Evolutionary conservation across 2,329 filamentous ascomycete genomes (phyloP), one percentile per base, ranked within the genome.

Genomic region (Teratosphaeria zuluensis): DNA sequence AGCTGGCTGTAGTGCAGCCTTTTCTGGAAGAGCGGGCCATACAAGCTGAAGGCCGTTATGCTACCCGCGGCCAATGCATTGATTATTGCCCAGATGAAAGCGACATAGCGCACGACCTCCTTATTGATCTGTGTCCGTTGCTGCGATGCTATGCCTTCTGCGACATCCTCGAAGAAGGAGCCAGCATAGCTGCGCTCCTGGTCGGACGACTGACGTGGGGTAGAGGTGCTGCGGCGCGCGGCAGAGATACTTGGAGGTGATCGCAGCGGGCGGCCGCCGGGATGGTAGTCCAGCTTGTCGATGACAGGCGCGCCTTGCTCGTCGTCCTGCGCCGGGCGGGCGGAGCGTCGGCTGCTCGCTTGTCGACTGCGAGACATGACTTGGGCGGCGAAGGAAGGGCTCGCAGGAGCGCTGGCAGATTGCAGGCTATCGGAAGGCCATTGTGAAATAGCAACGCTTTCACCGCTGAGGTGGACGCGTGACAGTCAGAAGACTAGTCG

Each of bases 21-120:
- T 58, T 87, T 87, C 73, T 96, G 90, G 76, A 99, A 90, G 54
- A 95, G 80, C 65, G 90, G 92, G 8, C 89, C 94, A 72, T 97
- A 99, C 33, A 99, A 84, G 38, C 91, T 96, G 77, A 94, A 99
- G 54, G 91, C 89, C 55, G 90, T 91, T 69, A 97, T 90, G 68
- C 90, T 95, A 62, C 92, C 94, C 32, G 91, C 92, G 72, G 89
- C 94, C 33, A 96, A 81, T 65, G 82, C 84, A 68, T 78, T 83
- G 60, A 86, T 70, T 57, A 86, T 76, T 38, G 82, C 83, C 80
- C 80, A 85, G 32, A 72, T 73, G 69, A 86, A 86, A 70, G 81
- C 82, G 59, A 78, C 67, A 62, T 82, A 80, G 57, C 83, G 76
- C 3, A 79, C 67, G 7, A 80, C 71, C 63, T 83, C 76, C 63